Evolutionary conservation across 1,139 yeast genomes (phyloP), one percentile per base, ranked within the genome.

Genomic region (Pichia sp.): DNA sequence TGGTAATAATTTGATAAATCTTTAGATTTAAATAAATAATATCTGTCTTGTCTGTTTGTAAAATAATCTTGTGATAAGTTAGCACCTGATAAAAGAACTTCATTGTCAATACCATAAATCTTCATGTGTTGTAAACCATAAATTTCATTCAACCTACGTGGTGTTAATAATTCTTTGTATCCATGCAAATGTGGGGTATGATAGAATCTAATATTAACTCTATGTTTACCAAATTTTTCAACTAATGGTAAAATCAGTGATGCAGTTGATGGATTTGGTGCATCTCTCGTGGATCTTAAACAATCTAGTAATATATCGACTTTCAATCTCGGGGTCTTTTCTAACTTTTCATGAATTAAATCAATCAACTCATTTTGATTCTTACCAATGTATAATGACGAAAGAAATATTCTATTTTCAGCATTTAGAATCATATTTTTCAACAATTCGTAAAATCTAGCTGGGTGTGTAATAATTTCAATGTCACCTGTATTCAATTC

Each of bases 71-170:
- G 71, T 0, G 96, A 87, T 47, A 92, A 72, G 60, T 92, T 92
- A 5, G 98, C 98, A 3, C 98, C 99, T 22, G 88, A 79, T 42
- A 94, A 72, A 20, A 94, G 76, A 45, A 92, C 80, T 61, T 89
- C 96, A 59, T 89, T 81, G 64, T 92, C 99, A 60, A 89, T 82
- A 1, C 98, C 98, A 63, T 92, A 92, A 38, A 94, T 74, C 65
- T 92, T 92, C 98, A 92, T 94, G 64, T 92, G 99, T 66, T 92
- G 99, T 46, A 92, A 72, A 0, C 99, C 99, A 68, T 76, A 77
- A 8, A 95, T 92, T 68, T 92, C 99, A 64, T 90, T 89, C 53
- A 90, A 73, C 53, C 98, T 73, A 50, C 77, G 83, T 0, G 99
- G 98, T 4, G 89, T 73, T 44, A 86, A 49, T 20, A 69, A 60